Evolutionary conservation across 495 filamentous ascomycete species (phyloP).

Genomic region (Penicillium manginii): DNA sequence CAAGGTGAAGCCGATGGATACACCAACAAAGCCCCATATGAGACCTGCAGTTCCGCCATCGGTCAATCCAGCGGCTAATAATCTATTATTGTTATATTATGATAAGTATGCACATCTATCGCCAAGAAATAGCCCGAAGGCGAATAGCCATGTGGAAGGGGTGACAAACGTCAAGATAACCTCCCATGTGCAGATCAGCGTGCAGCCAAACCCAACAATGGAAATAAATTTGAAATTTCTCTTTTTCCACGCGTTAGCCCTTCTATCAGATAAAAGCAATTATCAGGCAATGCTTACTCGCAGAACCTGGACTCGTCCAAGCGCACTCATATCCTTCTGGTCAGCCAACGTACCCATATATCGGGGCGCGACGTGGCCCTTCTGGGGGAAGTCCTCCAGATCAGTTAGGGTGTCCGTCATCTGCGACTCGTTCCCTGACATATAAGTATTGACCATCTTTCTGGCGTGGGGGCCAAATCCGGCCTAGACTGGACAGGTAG

Average conservation of each 20-base stretch:
- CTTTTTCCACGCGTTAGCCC: constrained; percentile 28
- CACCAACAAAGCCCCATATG: constrained; percentile 59
- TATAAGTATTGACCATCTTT: constrained; percentile 10
- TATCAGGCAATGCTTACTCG: constrained; percentile 30
- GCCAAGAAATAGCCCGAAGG: neutral
- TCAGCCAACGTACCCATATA: constrained; percentile 47
- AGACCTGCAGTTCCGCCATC: constrained; percentile 61
- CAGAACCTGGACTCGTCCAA: constrained; percentile 49
- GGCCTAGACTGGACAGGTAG: neutral
- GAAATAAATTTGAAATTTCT: constrained; percentile 55
- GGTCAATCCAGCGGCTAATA: constrained; percentile 48
- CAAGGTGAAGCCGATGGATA: constrained; percentile 48
- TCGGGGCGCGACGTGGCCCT: constrained; percentile 39
- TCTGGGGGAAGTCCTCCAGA: constrained; percentile 30
- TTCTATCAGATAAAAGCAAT: too few species aligned
- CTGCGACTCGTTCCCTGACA: constrained; percentile 20
- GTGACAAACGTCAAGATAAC: constrained; percentile 47
- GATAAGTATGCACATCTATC: neutral
- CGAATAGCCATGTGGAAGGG: constrained; percentile 1
- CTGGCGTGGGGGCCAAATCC: constrained; percentile 2
- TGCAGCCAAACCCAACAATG: constrained; percentile 51
- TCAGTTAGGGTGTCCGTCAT: constrained; percentile 18
- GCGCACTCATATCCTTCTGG: constrained; percentile 46
- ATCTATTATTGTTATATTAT: constrained; percentile 16
- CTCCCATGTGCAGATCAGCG: constrained; percentile 52